phyloP scores from a whole-genome alignment of 805 yeast genomes.

The Nakazawaea sp. region DNA sequence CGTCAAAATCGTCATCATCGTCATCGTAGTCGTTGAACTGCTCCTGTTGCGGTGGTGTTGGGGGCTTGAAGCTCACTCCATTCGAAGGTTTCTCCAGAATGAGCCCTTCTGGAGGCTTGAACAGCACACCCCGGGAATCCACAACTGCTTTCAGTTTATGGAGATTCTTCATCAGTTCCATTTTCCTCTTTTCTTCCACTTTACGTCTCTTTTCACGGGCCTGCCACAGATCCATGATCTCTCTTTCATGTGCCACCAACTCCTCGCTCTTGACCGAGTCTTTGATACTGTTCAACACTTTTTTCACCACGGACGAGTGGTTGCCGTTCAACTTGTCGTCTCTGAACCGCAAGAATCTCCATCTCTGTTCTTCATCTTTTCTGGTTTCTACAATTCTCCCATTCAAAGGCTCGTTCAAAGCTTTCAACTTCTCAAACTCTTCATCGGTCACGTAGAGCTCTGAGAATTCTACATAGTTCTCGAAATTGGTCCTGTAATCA shows the following conservation, averaged over 20 bases:
- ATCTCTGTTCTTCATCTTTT: conserved; percentile 55
- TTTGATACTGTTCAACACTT: conserved; percentile 74
- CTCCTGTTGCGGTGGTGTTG: conserved; percentile 9
- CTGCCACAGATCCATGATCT: conserved; percentile 58
- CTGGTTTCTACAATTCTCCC: conserved; percentile 86
- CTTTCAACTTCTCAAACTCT: conserved; percentile 77
- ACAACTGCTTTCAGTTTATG: conserved; percentile 8
- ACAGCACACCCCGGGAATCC: conserved; percentile 5
- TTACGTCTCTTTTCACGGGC: conserved; percentile 39
- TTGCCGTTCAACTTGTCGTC: conserved; percentile 91
- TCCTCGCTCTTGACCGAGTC: conserved; percentile 85
- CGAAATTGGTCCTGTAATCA: conserved; percentile 23
- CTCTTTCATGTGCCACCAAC: conserved; percentile 47
- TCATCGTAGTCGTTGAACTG: conserved; percentile 6
- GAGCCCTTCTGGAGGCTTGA: conserved; percentile 8
- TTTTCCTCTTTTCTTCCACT: conserved; percentile 14
- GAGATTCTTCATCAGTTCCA: conserved; percentile 9
- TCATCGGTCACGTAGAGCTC: conserved; percentile 55
- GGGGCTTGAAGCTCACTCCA: conserved; percentile 9
- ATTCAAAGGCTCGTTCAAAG: conserved; percentile 71
- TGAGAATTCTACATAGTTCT: conserved; percentile 58
- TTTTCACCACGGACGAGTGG: conserved; percentile 72
- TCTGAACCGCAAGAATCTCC: conserved; percentile 85
- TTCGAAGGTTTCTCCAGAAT: background rate
- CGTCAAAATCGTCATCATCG: conserved; percentile 28